Evolutionary conservation across 2,329 filamentous ascomycete species (phyloP), one percentile per base, ranked within the genome.

Genomic region (Fusarium sp.): DNA sequence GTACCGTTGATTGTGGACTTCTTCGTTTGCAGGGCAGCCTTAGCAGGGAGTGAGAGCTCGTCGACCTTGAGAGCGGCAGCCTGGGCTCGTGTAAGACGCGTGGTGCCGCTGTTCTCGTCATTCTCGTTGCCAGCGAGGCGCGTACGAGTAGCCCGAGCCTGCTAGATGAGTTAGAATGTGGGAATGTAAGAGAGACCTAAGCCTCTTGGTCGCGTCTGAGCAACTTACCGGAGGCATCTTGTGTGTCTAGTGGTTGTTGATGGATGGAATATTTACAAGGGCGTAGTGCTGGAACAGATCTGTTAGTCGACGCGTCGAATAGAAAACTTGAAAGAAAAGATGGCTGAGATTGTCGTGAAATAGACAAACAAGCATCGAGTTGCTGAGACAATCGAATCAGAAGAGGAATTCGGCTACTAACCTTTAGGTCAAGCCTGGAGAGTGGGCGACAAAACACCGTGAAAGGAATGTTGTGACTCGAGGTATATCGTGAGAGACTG

Each of bases 81-180:
- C 84, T 98, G 98, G 72, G 96, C 95, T 83, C 96, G 90, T 75
- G 96, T 98, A 79, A 98, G 85, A 83, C 95, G 94, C 82, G 92
- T 93, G 66, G 92, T 90, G 62, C 85, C 83, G 70, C 82, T 88
- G 80, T 97, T 97, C 85, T 98, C 96, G 80, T 98, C 95, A 79
- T 98, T 98, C 85, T 98, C 95, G 81, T 97, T 96, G 72, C 91
- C 92, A 76, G 91, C 87, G 79, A 90, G 88, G 82, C 94, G 91
- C 79, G 90, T 88, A 81, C 92, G 89, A 76, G 90, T 85, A 79
- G 88, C 85, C 81, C 92, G 91, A 85, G 86, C 88, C 91, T 85
- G 84, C 24, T 55, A 40, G 42, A 20, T 40, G 53, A 42, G 66
- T 73, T 61, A 73, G 66, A 53, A 52, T 13, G 18, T 8, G 9